Conservation (phyloP, 495 filamentous ascomycete genomes). For the Penicillium mononematosum region DNA sequence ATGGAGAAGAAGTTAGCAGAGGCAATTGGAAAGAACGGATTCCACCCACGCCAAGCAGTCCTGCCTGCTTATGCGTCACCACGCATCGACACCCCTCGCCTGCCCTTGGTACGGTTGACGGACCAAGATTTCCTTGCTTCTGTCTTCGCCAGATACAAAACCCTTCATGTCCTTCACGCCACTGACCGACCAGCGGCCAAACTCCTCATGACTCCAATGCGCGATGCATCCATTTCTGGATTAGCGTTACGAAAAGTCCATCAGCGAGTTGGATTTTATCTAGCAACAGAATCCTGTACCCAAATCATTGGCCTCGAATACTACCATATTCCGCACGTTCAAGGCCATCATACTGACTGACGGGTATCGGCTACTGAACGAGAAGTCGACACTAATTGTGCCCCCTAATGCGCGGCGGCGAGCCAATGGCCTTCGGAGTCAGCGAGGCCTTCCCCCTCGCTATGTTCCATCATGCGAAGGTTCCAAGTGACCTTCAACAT, state of each 20-base stretch:
- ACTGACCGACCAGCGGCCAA: slow-evolving; percentile 47
- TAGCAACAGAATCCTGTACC: slow-evolving; percentile 50
- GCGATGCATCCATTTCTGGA: slow-evolving; percentile 49
- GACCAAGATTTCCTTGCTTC: slow-evolving; percentile 36
- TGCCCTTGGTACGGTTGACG: slow-evolving; percentile 46
- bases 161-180: slow-evolving; percentile 41
- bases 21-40: slow-evolving; percentile 43
- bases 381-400: slow-evolving; percentile 56
- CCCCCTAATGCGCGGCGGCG: slow-evolving; percentile 66
- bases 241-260: slow-evolving; percentile 53
- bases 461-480: slow-evolving; percentile 55
- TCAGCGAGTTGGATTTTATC: slow-evolving; percentile 50
- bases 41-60: slow-evolving; percentile 49
- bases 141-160: slow-evolving; percentile 24
- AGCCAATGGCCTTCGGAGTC: slow-evolving; percentile 65
- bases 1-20: slow-evolving; percentile 52
- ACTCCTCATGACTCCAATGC: slow-evolving; percentile 58
- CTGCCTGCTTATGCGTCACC: slow-evolving; percentile 40
- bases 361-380: slow-evolving; percentile 53
- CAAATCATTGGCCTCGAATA: slow-evolving; percentile 54
- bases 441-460: slow-evolving; percentile 55
- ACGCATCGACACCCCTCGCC: slow-evolving; percentile 45
- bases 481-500: slow-evolving; percentile 43
- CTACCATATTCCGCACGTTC: slow-evolving; percentile 53
- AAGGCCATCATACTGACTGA: slow-evolving; percentile 43